A percentile compares a stretch with the other conserved stretches of the same genome.
Conservation (phyloP, 225 moss, liverwort and hornwort species). For the Bryum argenteum region DNA sequence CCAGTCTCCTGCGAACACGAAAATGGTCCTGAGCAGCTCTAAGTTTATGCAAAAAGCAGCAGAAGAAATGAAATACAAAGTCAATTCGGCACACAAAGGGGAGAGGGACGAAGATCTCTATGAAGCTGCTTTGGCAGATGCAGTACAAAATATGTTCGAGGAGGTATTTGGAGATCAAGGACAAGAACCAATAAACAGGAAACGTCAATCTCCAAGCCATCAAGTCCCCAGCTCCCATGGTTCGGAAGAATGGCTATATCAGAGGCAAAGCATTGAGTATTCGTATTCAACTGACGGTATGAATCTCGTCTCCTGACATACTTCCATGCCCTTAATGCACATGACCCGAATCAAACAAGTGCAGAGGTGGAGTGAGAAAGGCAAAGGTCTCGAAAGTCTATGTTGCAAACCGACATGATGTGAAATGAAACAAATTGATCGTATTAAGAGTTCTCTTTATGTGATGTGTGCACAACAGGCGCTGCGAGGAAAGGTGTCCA, state of each 20-base stretch:
- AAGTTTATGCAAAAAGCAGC: neutral
- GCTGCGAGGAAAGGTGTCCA: slow-evolving; percentile 23
- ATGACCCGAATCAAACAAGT: neutral
- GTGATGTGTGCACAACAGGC: slow-evolving; percentile 26
- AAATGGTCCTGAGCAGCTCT: slow-evolving; percentile 31
- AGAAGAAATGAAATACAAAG: neutral
- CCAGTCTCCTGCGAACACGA: slow-evolving; percentile 29
- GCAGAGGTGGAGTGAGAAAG: slow-evolving; percentile 5
- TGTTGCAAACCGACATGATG: slow-evolving; percentile 3
- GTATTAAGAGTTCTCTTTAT: neutral
- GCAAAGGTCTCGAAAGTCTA: neutral
- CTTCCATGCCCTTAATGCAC: neutral
- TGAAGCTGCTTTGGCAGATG: slow-evolving; percentile 36
- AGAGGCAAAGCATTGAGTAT: slow-evolving; percentile 32
- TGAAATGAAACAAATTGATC: neutral
- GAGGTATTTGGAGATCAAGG: slow-evolving; percentile 29
- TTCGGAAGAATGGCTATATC: slow-evolving; percentile 31
- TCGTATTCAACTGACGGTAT: slow-evolving; percentile 29
- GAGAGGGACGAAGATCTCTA: slow-evolving; percentile 9
- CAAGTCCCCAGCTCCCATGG: slow-evolving; percentile 11
- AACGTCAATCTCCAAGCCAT: slow-evolving; percentile 12
- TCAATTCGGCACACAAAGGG: slow-evolving; percentile 4
- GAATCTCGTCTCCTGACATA: slow-evolving; percentile 24
- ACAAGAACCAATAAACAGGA: slow-evolving; percentile 21
- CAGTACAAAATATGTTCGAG: slow-evolving; percentile 33